Evolutionary conservation across 257 asterid species (phyloP).

Genomic region (Nicotiana tabacum): DNA sequence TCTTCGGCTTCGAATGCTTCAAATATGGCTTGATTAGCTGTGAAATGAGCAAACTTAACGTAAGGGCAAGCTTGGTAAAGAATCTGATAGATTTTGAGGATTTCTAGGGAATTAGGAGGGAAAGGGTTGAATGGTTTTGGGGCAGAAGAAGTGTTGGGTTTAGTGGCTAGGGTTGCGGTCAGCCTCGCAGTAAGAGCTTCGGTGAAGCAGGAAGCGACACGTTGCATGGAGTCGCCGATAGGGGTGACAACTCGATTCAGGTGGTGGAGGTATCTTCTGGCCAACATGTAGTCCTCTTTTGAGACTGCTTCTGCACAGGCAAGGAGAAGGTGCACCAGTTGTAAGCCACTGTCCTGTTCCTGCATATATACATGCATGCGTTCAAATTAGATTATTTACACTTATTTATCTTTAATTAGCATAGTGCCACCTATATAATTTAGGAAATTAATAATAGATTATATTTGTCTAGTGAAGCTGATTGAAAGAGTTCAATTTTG

Average conservation of each 20-base stretch:
- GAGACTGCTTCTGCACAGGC: slow-evolving; percentile 86
- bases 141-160: slow-evolving; percentile 42
- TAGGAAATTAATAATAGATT: too few relatives aligned
- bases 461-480: not conserved
- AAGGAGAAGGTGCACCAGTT: slow-evolving; percentile 72
- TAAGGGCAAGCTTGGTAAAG: slow-evolving; percentile 90
- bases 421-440: too few relatives aligned
- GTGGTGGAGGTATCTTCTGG: slow-evolving; percentile 66
- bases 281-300: slow-evolving; percentile 77
- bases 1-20: slow-evolving; percentile 75
- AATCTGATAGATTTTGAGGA: slow-evolving; percentile 78
- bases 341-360: slow-evolving; percentile 78
- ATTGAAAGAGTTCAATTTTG: too few relatives aligned
- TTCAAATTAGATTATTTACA: not conserved
- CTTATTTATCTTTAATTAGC: not conserved
- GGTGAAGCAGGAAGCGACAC: slow-evolving; percentile 74
- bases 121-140: slow-evolving; percentile 53
- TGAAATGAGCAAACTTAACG: slow-evolving; percentile 78
- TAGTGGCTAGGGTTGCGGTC: slow-evolving; percentile 54
- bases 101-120: slow-evolving; percentile 66
- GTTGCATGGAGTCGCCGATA: slow-evolving; percentile 81
- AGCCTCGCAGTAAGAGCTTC: slow-evolving; percentile 69
- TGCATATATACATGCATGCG: not conserved
- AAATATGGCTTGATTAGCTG: slow-evolving; percentile 79
- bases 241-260: slow-evolving; percentile 64